These are phyloP conservation scores for Penstemon barbatus DNA, from an alignment of 257 asterid genomes.

Conservation along the genomic window DNA sequence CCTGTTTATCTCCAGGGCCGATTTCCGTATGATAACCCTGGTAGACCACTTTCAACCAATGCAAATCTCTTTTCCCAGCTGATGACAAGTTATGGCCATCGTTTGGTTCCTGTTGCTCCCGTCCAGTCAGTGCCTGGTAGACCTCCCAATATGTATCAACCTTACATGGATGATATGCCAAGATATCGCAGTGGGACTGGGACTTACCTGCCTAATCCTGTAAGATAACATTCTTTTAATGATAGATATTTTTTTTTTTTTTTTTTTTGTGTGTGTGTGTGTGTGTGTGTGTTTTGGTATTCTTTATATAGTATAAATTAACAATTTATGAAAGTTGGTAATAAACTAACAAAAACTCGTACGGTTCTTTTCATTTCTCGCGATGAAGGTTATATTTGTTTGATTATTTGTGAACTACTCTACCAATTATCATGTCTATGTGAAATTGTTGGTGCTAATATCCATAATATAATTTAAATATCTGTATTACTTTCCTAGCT, in stretches of 20 bases:
- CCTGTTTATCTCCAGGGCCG: conserved; percentile 79
- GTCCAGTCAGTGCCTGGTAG: conserved; percentile 62
- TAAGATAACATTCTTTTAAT: conserved; percentile 45
- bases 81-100: conserved; percentile 68
- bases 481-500: not conserved
- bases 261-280: not conserved
- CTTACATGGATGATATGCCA: conserved; percentile 69
- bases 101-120: conserved; percentile 68
- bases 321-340: conserved; percentile 2
- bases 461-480: not conserved
- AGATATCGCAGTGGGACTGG: conserved; percentile 95
- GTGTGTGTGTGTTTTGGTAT: too few species aligned
- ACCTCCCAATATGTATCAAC: conserved; percentile 69
- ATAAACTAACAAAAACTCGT: not conserved
- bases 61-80: conserved; percentile 64
- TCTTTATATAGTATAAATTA: too few species aligned
- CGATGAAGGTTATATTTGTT: conserved; percentile 3
- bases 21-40: conserved; percentile 79
- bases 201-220: conserved; percentile 95
- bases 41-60: conserved; percentile 67
- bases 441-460: not conserved
- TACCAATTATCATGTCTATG: not conserved
- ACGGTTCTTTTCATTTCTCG: not conserved
- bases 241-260: conserved; percentile 16
- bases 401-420: not conserved